Percentiles rank a stretch among this genome's conserved stretches.
Evolutionary conservation across 768 basidiomycete genomes (phyloP).

Genomic region (Phanerochaete sordida): DNA sequence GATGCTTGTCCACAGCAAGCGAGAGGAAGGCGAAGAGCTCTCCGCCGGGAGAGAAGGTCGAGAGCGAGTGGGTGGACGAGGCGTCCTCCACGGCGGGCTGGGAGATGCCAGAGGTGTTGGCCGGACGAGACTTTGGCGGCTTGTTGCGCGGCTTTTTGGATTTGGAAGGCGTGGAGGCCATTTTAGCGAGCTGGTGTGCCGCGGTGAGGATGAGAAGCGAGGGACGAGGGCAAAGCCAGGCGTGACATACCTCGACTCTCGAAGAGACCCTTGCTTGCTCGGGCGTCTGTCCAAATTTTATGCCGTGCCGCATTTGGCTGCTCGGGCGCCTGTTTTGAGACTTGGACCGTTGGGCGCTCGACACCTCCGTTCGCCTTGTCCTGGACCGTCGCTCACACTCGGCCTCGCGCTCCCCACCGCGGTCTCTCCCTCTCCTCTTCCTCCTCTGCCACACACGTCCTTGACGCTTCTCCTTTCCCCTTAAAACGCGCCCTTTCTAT

Average conservation of each 20-base stretch:
- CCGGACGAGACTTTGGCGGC: slow-evolving; percentile 46
- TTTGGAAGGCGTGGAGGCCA: slow-evolving; percentile 29
- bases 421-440: neutral
- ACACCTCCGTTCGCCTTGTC: neutral
- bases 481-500: neutral
- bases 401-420: slow-evolving; percentile 5
- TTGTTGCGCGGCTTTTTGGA: slow-evolving; percentile 54
- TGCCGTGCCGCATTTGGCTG: neutral
- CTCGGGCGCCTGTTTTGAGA: neutral
- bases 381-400: neutral
- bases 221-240: neutral
- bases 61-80: slow-evolving; percentile 39
- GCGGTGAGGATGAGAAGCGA: neutral
- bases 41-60: slow-evolving; percentile 57
- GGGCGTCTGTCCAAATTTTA: slow-evolving; percentile 10
- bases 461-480: neutral
- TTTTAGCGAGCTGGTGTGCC: neutral
- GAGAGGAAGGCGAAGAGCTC: slow-evolving; percentile 58
- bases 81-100: slow-evolving; percentile 52
- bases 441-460: neutral
- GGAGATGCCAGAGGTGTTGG: slow-evolving; percentile 52
- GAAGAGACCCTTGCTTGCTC: neutral
- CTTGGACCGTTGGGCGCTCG: neutral
- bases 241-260: slow-evolving; percentile 6
- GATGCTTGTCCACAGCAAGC: slow-evolving; percentile 68